Base-by-base conservation (phyloP, 1,284 basidiomycete species). In the Puccinia novopanici region DNA sequence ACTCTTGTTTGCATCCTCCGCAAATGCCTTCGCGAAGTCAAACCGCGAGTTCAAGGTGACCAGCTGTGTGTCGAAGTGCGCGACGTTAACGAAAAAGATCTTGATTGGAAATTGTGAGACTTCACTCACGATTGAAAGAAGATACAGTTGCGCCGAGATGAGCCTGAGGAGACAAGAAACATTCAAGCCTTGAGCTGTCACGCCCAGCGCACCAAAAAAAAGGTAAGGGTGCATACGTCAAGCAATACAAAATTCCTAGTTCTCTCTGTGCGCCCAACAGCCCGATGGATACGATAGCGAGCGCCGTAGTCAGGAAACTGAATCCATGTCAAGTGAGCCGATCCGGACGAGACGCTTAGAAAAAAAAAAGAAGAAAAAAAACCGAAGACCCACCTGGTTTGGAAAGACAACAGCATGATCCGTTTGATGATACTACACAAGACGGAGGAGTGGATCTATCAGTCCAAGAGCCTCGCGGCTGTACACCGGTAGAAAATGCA, bases 21-120 rank as follows among this genome's bases (percentile, higher is more conserved):
- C 72, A 17, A 74, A 74, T n/a, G 72, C 72, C n/a, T 74, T 74
- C 24, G 72, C 72, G 19, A 74, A 74, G 72, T 74, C 72, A 59
- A 74, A 74, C 37, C 74, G 59, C 30, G 74, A 75, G 45, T 75
- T 75, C 59, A 75, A 65, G 42, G 74, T 75, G 30, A 75, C 57
- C 59, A 75, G 61, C 74, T 75, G 19, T 45, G 17, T 59, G 24
- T 59, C 22, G 30, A 34, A 34, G 34, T 2, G 34, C 34, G 34
- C 34, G 34, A 34, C 34, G 2, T 34, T 34, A 30, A 50, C 12
- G 2, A 13, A 19, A 75, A 13, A 34, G 34, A 34, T 34, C 34
- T 34, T 34, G 24, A 12, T 12, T 61, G 19, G 40, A 13, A 42
- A 61, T 0, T 45, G 22, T 54, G 34, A 34, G 34, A 34, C 34